Conservation (phyloP, 2,329 filamentous ascomycete genomes). For the Microdochium paspali region DNA sequence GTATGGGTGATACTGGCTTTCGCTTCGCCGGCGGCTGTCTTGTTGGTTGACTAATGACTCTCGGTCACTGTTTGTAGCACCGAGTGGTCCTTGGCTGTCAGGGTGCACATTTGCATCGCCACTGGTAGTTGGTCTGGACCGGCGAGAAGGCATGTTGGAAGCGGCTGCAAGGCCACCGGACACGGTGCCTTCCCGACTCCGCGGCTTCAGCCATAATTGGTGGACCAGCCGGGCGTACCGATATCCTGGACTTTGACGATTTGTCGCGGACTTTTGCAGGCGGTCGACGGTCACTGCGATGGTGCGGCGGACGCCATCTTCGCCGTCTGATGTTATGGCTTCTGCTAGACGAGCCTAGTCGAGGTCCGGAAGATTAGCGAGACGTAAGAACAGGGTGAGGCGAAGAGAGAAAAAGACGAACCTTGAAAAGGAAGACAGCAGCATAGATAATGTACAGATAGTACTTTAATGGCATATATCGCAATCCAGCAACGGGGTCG, state of each 20-base stretch:
- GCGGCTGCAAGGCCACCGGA: conserved; percentile 4
- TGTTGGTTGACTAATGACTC: neutral
- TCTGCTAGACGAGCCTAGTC: conserved; percentile 49
- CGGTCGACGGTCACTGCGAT: conserved; percentile 49
- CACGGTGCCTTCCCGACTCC: conserved; percentile 6
- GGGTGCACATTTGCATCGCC: conserved; percentile 5
- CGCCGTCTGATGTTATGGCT: conserved; percentile 44
- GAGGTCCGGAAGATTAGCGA: neutral
- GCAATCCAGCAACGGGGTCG: conserved; percentile 46
- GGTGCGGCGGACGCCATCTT: conserved; percentile 44
- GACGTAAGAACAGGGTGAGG: neutral
- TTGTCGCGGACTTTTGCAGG: conserved; percentile 48
- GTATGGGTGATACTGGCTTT: neutral
- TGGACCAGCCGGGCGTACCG: conserved; percentile 52
- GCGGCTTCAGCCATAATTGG: conserved; percentile 43
- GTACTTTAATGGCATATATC: conserved; percentile 55
- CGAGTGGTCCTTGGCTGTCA: neutral
- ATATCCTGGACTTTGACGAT: conserved; percentile 48
- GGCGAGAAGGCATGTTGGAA: conserved; percentile 14
- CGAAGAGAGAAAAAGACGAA: conserved; percentile 10
- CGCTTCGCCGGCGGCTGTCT: neutral
- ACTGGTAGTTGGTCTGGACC: conserved; percentile 4
- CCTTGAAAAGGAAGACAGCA: conserved; percentile 57
- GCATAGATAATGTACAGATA: conserved; percentile 55
- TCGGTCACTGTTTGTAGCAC: neutral